A percentile compares a stretch with the other conserved stretches of the same genome.
Conservation (phyloP, 306 rosid genomes). For the Vicia sativa region DNA sequence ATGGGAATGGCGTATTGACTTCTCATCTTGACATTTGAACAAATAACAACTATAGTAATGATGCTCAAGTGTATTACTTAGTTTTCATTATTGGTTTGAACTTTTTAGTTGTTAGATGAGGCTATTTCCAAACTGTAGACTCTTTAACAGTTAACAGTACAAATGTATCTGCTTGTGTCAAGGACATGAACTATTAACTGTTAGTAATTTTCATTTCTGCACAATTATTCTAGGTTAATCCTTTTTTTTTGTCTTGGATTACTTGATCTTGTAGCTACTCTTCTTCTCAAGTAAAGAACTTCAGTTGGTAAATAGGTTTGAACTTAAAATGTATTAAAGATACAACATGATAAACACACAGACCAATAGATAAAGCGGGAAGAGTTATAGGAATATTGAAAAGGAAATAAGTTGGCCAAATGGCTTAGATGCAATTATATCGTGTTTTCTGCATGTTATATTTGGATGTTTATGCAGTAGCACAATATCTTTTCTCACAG, state of each 20-base stretch:
- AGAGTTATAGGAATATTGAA: constrained; percentile 7
- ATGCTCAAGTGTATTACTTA: not conserved
- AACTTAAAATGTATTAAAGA: constrained; percentile 5
- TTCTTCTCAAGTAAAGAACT: not conserved
- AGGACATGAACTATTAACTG: constrained; percentile 24
- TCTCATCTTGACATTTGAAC: constrained; percentile 32
- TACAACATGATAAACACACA: not conserved
- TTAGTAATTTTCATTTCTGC: constrained; percentile 10
- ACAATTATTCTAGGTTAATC: constrained; percentile 14
- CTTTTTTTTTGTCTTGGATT: constrained; percentile 5
- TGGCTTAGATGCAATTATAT: constrained; percentile 18
- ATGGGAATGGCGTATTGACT: constrained; percentile 15
- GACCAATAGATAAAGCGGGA: constrained; percentile 15
- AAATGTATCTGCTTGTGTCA: not conserved
- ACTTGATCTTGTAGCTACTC: constrained; percentile 26
- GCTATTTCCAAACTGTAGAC: constrained; percentile 19
- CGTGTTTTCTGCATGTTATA: constrained; percentile 20
- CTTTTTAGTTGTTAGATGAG: constrained; percentile 7
- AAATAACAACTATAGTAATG: not conserved
- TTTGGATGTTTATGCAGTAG: constrained; percentile 10
- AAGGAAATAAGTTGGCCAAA: not conserved
- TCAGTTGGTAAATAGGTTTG: constrained; percentile 17
- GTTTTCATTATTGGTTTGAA: constrained; percentile 14
- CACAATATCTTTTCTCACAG: constrained; percentile 26
- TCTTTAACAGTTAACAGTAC: not conserved